These are phyloP conservation scores for Lavandula angustifolia DNA, from an alignment of 257 asterid genomes.

Conservation along the genomic window DNA sequence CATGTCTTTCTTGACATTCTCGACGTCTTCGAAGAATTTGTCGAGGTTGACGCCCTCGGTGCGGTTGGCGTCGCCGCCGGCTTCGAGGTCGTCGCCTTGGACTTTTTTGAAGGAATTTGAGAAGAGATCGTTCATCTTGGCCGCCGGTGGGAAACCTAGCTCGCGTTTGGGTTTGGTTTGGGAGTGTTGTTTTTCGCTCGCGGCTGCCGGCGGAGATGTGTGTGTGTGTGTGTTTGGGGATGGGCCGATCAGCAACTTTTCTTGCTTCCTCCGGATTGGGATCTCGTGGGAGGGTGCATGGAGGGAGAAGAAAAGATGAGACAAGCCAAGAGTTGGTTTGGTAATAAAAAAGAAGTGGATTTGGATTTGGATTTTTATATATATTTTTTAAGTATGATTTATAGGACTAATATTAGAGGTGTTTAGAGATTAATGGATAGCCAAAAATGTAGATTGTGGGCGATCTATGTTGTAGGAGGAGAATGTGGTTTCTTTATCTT, in stretches of 20 bases:
- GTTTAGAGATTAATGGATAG: constrained; percentile 17
- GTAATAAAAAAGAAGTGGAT: constrained; percentile 27
- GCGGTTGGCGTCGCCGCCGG: constrained; percentile 43
- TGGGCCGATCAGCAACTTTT: constrained; percentile 34
- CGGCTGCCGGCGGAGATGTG: constrained; percentile 16
- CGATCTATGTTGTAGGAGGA: constrained; percentile 33
- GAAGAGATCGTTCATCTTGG: constrained; percentile 63
- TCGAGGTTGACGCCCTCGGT: constrained; percentile 51
- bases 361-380: neutral
- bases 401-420: constrained; percentile 38
- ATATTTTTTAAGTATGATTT: constrained; percentile 26
- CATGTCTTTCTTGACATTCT: constrained; percentile 53
- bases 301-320: constrained; percentile 58
- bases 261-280: constrained; percentile 43
- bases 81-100: constrained; percentile 49
- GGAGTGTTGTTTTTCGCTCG: constrained; percentile 13
- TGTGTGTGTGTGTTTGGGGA: constrained; percentile 16
- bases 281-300: constrained; percentile 34
- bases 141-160: constrained; percentile 21
- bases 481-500: constrained; percentile 19
- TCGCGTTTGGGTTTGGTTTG: neutral
- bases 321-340: constrained; percentile 36
- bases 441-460: constrained; percentile 20
- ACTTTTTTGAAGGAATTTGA: constrained; percentile 47
- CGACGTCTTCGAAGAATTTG: constrained; percentile 53